Percentiles rank a stretch among this genome's conserved stretches.
These are phyloP conservation scores for Neoboletus subvelutipes DNA, from an alignment of 768 basidiomycete species.

Conservation along the genomic window DNA sequence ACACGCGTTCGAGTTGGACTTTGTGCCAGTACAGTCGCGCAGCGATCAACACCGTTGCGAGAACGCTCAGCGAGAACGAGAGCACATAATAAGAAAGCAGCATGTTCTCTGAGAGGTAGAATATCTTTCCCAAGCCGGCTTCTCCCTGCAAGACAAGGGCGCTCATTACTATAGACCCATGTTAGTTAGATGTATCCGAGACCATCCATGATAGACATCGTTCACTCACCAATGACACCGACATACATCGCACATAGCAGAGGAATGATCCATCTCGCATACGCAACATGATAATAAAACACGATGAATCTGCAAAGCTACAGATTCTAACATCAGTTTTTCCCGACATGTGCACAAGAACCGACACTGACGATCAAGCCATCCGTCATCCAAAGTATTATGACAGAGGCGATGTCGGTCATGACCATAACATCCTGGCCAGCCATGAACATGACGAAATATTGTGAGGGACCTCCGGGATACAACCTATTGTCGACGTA, in stretches of 20 bases:
- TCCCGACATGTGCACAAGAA: not conserved
- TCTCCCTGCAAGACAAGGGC: constrained; percentile 19
- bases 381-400: constrained; percentile 34
- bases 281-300: constrained; percentile 21
- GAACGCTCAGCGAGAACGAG: constrained; percentile 26
- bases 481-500: constrained; percentile 32
- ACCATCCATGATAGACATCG: not conserved
- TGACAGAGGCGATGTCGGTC: constrained; percentile 20
- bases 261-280: constrained; percentile 27
- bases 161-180: constrained; percentile 16
- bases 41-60: constrained; percentile 23
- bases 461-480: constrained; percentile 27
- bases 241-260: constrained; percentile 25
- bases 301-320: constrained; percentile 27
- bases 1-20: constrained; percentile 20
- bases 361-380: constrained; percentile 24
- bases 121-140: constrained; percentile 17
- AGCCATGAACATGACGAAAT: constrained; percentile 25
- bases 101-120: constrained; percentile 22
- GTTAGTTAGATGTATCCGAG: not conserved
- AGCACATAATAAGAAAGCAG: constrained; percentile 24
- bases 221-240: constrained; percentile 23
- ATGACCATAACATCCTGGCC: constrained; percentile 24
- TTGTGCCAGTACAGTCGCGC: constrained; percentile 27
- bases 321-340: not conserved